Conservation (phyloP, 148 eudicot genomes). For the Camellia lanceoleosa region DNA sequence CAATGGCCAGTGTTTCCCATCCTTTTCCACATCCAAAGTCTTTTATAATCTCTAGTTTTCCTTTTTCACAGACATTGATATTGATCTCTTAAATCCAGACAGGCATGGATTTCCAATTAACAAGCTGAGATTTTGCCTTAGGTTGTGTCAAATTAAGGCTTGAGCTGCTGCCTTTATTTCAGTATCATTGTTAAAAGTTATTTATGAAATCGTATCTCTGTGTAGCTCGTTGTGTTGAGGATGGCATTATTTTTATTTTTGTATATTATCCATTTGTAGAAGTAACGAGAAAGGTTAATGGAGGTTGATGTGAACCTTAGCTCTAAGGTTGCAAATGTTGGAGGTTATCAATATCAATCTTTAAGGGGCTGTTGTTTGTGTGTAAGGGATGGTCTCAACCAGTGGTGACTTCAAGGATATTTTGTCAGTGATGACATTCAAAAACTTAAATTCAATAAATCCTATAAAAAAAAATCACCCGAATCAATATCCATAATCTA, state of each 20-base stretch:
- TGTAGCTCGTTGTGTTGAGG: not conserved
- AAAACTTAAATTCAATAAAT: too few species aligned
- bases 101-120: not conserved
- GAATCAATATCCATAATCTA: too few species aligned
- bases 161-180: not conserved
- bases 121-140: not conserved
- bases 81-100: not conserved
- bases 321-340: not conserved
- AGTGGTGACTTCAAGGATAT: too few species aligned
- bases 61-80: not conserved
- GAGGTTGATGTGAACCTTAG: not conserved
- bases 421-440: too few species aligned
- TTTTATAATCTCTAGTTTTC: not conserved
- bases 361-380: not conserved
- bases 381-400: not conserved
- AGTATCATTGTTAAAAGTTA: not conserved
- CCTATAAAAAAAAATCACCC: too few species aligned
- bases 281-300: not conserved
- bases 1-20: not conserved
- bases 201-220: not conserved
- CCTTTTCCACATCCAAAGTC: not conserved
- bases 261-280: not conserved
- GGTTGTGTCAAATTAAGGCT: not conserved
- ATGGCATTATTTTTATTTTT: not conserved
- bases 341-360: not conserved